Evolutionary conservation across 345 rosid genomes (phyloP).

Genomic region (Brassica cretica): DNA sequence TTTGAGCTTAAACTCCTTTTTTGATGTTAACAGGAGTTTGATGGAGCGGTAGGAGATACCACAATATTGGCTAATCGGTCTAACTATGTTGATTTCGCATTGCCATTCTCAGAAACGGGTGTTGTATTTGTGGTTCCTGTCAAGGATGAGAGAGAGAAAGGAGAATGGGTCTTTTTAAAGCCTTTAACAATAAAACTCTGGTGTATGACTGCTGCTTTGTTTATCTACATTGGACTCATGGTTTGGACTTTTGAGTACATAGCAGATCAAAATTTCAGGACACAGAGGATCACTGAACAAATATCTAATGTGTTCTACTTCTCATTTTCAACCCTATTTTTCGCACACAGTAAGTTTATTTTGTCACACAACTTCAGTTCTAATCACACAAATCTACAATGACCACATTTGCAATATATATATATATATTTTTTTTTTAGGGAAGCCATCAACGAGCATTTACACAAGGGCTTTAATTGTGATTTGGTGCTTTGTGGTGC

Average conservation of each 20-base stretch:
- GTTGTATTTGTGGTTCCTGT: slow-evolving; percentile 60
- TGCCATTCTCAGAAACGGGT: slow-evolving; percentile 72
- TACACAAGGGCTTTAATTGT: slow-evolving; percentile 54
- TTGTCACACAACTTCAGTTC: background rate
- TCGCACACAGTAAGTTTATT: slow-evolving; percentile 33
- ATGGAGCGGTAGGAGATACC: slow-evolving; percentile 68
- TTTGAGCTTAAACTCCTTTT: no score
- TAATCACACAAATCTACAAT: background rate
- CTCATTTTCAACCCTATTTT: slow-evolving; percentile 34
- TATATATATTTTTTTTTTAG: no score
- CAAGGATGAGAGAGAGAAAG: slow-evolving; percentile 39
- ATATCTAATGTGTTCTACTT: slow-evolving; percentile 32
- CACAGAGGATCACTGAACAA: slow-evolving; percentile 21
- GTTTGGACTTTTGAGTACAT: slow-evolving; percentile 72
- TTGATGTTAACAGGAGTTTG: slow-evolving; percentile 45
- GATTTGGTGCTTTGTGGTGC: slow-evolving; percentile 73
- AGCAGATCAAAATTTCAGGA: slow-evolving; percentile 43
- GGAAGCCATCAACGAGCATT: slow-evolving; percentile 58
- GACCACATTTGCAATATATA: background rate
- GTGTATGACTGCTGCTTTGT: slow-evolving; percentile 46
- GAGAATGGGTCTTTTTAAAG: slow-evolving; percentile 63
- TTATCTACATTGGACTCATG: slow-evolving; percentile 53
- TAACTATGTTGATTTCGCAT: slow-evolving; percentile 55
- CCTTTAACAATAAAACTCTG: slow-evolving; percentile 68
- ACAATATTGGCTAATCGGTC: slow-evolving; percentile 62